Conservation (phyloP, 805 yeast species). For the Candida sithepensis region DNA sequence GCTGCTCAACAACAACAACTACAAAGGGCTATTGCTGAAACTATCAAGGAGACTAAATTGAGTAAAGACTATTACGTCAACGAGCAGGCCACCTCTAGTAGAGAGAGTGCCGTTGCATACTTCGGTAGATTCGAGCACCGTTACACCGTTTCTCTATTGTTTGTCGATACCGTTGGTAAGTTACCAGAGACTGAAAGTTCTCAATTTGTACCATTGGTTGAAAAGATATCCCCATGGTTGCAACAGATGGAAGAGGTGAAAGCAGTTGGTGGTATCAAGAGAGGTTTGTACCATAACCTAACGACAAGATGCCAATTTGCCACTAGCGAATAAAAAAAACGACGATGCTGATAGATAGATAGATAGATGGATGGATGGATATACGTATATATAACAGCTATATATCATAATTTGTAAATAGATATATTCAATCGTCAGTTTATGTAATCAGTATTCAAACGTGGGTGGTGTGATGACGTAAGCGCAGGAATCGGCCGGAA, state of each 20-base stretch:
- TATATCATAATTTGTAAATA: background rate
- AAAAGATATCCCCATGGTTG: conserved; percentile 11
- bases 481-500: too few relatives aligned
- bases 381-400: background rate
- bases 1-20: conserved; percentile 1
- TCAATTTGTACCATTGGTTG: conserved; percentile 7
- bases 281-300: conserved; percentile 6
- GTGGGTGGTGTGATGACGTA: too few relatives aligned
- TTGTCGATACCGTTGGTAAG: conserved; percentile 10
- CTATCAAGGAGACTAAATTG: background rate
- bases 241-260: conserved; percentile 14
- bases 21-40: background rate
- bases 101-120: conserved; percentile 4
- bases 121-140: conserved; percentile 16
- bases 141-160: conserved; percentile 15
- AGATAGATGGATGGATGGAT: background rate
- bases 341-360: background rate
- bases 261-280: conserved; percentile 5
- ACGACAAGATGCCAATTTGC: background rate
- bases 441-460: too few relatives aligned
- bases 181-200: conserved; percentile 11
- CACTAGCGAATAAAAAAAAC: background rate
- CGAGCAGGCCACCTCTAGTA: conserved; percentile 4
- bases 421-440: too few relatives aligned
- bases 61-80: background rate